phyloP scores from a whole-genome alignment of 441 rosid genomes.

The Kokia cookei region DNA sequence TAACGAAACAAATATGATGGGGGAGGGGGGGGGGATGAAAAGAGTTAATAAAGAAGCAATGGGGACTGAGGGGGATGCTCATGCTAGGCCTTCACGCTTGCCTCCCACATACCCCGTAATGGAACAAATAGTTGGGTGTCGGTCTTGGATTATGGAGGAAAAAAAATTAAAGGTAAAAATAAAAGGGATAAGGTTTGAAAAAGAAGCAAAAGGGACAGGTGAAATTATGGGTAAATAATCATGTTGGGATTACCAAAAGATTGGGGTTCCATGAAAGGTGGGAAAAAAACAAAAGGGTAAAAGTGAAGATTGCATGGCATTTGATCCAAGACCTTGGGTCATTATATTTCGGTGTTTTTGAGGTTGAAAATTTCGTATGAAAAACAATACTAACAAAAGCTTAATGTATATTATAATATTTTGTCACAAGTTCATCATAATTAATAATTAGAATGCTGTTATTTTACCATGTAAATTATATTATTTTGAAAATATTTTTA shows the following conservation, averaged over 20 bases:
- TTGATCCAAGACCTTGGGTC: background rate
- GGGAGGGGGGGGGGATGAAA: no score
- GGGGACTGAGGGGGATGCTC: background rate
- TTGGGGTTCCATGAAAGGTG: conserved; percentile 1
- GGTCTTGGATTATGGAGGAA: background rate
- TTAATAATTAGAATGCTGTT: no score
- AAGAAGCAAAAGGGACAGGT: background rate
- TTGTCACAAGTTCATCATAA: no score
- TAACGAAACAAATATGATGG: conserved; percentile 13
- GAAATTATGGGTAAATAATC: background rate
- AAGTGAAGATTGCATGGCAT: background rate
- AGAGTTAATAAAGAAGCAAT: background rate
- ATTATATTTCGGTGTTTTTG: background rate
- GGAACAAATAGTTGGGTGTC: background rate
- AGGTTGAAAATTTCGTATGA: background rate
- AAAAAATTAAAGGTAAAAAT: background rate
- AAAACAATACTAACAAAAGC: background rate
- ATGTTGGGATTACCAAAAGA: conserved; percentile 3
- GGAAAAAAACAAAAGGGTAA: conserved; percentile 3
- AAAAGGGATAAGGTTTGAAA: conserved; percentile 12
- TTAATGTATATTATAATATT: no score
- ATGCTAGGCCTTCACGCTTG: conserved; percentile 21
- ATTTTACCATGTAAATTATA: no score
- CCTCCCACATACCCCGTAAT: background rate
- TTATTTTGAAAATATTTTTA: no score